Percentiles rank a stretch among this genome's conserved stretches.
Evolutionary conservation across 2,329 filamentous ascomycete species (phyloP).

Genomic region (Pseudogymnoascus sp.): DNA sequence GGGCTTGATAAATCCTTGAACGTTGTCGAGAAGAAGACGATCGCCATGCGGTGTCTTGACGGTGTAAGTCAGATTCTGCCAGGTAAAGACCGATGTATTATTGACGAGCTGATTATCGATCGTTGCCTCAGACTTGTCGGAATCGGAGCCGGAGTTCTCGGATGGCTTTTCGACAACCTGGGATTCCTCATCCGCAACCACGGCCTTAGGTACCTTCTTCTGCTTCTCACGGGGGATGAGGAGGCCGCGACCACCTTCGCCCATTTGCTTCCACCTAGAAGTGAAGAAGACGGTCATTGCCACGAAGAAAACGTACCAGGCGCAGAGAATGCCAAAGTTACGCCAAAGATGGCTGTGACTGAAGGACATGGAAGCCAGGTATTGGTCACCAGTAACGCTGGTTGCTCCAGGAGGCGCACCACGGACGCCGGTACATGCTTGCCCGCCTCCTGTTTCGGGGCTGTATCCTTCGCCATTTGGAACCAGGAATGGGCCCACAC

Average conservation of each 20-base stretch:
- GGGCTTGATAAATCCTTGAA: slow-evolving; percentile 73
- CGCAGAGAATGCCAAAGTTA: slow-evolving; percentile 56
- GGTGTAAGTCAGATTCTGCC: slow-evolving; percentile 62
- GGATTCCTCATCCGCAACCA: slow-evolving; percentile 4
- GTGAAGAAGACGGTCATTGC: slow-evolving; percentile 41
- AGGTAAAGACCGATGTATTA: slow-evolving; percentile 65
- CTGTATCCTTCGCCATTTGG: slow-evolving; percentile 41
- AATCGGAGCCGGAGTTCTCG: slow-evolving; percentile 11
- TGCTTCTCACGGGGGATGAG: not conserved
- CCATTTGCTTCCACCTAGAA: not conserved
- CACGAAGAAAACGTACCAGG: slow-evolving; percentile 54
- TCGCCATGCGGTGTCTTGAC: slow-evolving; percentile 55
- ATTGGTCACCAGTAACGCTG: slow-evolving; percentile 29
- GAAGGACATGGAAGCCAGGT: slow-evolving; percentile 48
- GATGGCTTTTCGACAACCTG: slow-evolving; percentile 17
- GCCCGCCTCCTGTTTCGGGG: slow-evolving; percentile 22
- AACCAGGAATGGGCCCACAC: slow-evolving; percentile 42
- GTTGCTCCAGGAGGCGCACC: slow-evolving; percentile 35
- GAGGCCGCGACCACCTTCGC: not conserved
- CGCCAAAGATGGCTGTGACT: slow-evolving; percentile 46
- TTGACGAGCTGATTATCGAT: slow-evolving; percentile 41
- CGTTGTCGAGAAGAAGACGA: slow-evolving; percentile 66
- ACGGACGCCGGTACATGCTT: slow-evolving; percentile 50
- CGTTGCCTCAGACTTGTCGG: slow-evolving; percentile 14
- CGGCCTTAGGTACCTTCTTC: not conserved